A percentile compares a stretch with the other conserved stretches of the same genome.
phyloP scores from a whole-genome alignment of 2,329 filamentous ascomycete genomes.

The Beauveria varroae region DNA sequence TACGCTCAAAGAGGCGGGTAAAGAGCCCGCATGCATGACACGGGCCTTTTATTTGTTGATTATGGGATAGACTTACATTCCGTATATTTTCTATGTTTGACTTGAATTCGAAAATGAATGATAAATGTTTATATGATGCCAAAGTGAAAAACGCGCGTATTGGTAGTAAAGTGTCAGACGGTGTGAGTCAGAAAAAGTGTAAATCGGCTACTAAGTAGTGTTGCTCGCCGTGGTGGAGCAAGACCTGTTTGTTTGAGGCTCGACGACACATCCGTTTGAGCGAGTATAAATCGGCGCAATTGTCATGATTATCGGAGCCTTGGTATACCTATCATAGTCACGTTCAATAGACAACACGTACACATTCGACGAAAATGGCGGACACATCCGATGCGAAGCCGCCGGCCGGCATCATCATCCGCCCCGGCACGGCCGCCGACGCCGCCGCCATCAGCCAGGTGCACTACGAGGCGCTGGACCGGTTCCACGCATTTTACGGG shows the following conservation, averaged over 20 bases:
- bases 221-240: not conserved
- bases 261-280: not conserved
- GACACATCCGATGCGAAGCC: not conserved
- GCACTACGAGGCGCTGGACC: slow-evolving; percentile 15
- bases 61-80: slow-evolving; percentile 8
- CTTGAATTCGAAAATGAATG: no score
- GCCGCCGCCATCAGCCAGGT: slow-evolving; percentile 11
- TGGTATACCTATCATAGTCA: not conserved
- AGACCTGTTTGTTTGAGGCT: not conserved
- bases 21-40: slow-evolving; percentile 8
- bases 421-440: slow-evolving; percentile 12
- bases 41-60: slow-evolving; percentile 8
- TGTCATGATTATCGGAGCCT: not conserved
- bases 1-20: slow-evolving; percentile 5
- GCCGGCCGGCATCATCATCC: slow-evolving; percentile 8
- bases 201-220: not conserved
- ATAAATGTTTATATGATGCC: not conserved
- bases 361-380: not conserved
- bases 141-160: not conserved
- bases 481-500: slow-evolving; percentile 16
- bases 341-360: no score
- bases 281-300: not conserved
- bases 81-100: not conserved
- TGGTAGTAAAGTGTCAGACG: not conserved
- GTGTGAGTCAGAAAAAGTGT: slow-evolving; percentile 1